Evolutionary conservation across 441 rosid species (phyloP), one percentile per base, ranked within the genome.

Genomic region (Rhodomyrtus psidioides): DNA sequence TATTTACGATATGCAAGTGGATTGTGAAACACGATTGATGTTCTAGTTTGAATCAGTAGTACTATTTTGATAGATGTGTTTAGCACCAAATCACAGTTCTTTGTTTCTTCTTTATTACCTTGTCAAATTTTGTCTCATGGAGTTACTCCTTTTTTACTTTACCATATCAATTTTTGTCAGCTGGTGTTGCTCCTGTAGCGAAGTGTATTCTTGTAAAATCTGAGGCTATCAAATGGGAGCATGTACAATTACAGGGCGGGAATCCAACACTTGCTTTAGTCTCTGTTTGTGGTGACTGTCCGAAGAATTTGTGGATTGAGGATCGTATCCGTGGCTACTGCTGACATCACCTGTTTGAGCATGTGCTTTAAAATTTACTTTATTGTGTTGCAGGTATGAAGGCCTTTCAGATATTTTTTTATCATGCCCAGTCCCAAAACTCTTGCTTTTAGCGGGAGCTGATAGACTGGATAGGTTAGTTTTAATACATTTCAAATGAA

Each of bases 401-500:
- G 98, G 98, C 88, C 98, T 97, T 82, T 96, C 98, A 49, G 99
- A 97, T 79, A 96, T 91, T 85, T 96, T 96, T 91, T 89, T 97
- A 83, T 94, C 97, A 27, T 89, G 92, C 91, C 96, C 99, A 27
- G 95, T 93, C 89, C 98, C 98, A 60, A 97, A 97, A 90, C 90
- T 96, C 88, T 89, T 97, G 86, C 94, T 97, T 83, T 90, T 97
- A 90, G 99, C 99, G 0, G 98, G 99, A 87, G 91, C 99, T 6
- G 98, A 97, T 86, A 93, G 98, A 88, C 90, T 97, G 90, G 99
- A 97, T 94, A 95, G 93, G 98, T 97, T 60, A 86, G 53, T 15
- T 81, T 70, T 24, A 2, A 83, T 88, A 34, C 86, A 70, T 85
- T n/a, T 46, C 21, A 17, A 70, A n/a, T 86, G 83, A n/a, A 70